These are phyloP conservation scores for Phytophthora lateralis DNA, from an alignment of 352 stramenopile species.

Conservation along the genomic window DNA sequence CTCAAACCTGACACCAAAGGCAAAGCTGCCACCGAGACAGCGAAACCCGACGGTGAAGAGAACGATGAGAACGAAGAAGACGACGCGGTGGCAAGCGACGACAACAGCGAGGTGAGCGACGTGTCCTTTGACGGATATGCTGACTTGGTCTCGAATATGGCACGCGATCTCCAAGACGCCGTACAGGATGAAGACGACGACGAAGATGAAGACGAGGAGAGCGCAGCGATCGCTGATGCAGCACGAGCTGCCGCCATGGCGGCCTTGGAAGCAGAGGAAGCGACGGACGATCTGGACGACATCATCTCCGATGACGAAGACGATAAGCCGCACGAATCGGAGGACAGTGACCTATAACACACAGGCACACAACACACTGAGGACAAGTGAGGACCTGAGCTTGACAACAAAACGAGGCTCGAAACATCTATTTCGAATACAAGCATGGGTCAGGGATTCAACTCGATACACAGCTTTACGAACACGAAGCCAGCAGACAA, in stretches of 20 bases:
- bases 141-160: slow-evolving; percentile 50
- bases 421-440: slow-evolving; percentile 44
- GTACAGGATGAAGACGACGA: slow-evolving; percentile 33
- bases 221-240: slow-evolving; percentile 20
- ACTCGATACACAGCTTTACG: slow-evolving; percentile 16
- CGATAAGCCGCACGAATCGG: slow-evolving; percentile 43
- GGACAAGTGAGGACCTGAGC: slow-evolving; percentile 5
- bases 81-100: slow-evolving; percentile 24
- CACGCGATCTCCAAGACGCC: not conserved
- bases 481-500: slow-evolving; percentile 1
- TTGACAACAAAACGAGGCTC: slow-evolving; percentile 17
- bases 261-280: slow-evolving; percentile 41
- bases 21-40: slow-evolving; percentile 16
- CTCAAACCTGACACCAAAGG: slow-evolving; percentile 5
- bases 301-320: slow-evolving; percentile 45
- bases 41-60: slow-evolving; percentile 28
- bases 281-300: slow-evolving; percentile 43
- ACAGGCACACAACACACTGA: slow-evolving; percentile 1
- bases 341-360: slow-evolving; percentile 67
- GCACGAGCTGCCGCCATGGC: slow-evolving; percentile 32
- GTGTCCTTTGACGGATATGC: slow-evolving; percentile 72
- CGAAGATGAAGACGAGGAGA: slow-evolving; percentile 30
- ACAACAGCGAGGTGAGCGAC: slow-evolving; percentile 84
- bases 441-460: slow-evolving; percentile 24
- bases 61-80: slow-evolving; percentile 9